Conservation (phyloP, 164 flowering plant genomes). For the Santalum album region DNA sequence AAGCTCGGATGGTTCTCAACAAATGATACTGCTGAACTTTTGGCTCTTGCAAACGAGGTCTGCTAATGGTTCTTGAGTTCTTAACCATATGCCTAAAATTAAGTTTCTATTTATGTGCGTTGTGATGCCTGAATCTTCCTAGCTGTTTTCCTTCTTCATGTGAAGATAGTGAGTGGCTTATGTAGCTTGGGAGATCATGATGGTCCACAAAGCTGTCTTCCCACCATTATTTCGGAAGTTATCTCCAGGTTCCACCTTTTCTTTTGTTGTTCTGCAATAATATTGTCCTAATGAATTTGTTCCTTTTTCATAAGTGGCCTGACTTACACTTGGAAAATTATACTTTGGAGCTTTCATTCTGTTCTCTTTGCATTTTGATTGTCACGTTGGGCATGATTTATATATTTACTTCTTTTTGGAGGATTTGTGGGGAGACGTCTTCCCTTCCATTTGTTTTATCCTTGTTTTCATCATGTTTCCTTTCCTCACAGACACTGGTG, state of each 20-base stretch:
- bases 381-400: too few relatives aligned
- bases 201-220: slow-evolving; percentile 16
- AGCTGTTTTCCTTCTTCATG: slow-evolving; percentile 7
- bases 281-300: too few relatives aligned
- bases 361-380: too few relatives aligned
- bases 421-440: too few relatives aligned
- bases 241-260: slow-evolving; percentile 47
- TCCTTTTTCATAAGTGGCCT: too few relatives aligned
- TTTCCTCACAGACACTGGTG: too few relatives aligned
- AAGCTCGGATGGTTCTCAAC: slow-evolving; percentile 51
- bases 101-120: neutral
- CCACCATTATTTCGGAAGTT: slow-evolving; percentile 25
- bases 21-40: slow-evolving; percentile 44
- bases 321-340: too few relatives aligned
- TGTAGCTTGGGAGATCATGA: slow-evolving; percentile 30
- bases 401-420: too few relatives aligned
- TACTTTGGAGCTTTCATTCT: too few relatives aligned
- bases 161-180: slow-evolving; percentile 34
- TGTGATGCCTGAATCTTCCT: slow-evolving; percentile 4
- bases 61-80: neutral
- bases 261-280: too few relatives aligned
- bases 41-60: slow-evolving; percentile 53
- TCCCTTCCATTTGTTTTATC: too few relatives aligned
- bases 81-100: neutral
- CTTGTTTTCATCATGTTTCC: too few relatives aligned